phyloP scores from a whole-genome alignment of 2,329 filamentous ascomycete species.

The Pseudogymnoascus verrucosus region DNA sequence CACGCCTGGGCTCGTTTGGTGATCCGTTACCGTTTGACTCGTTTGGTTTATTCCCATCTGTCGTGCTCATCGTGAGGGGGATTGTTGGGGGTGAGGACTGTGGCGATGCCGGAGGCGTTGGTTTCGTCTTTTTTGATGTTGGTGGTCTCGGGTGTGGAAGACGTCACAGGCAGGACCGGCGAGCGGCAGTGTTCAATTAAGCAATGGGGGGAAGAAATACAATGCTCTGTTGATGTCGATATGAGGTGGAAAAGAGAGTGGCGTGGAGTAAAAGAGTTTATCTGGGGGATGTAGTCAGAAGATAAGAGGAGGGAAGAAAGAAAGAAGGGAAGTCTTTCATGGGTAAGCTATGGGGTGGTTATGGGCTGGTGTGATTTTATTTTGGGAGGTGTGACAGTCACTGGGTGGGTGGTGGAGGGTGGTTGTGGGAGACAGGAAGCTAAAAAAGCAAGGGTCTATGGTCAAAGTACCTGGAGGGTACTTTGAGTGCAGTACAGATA shows the following conservation, averaged over 20 bases:
- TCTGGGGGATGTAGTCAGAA: background rate
- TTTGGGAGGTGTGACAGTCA: background rate
- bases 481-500: background rate
- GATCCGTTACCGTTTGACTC: background rate
- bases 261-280: background rate
- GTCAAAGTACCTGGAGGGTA: background rate
- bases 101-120: background rate
- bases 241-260: background rate
- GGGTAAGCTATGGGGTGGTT: background rate
- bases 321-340: background rate
- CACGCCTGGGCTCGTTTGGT: constrained; percentile 7
- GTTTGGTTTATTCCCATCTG: background rate
- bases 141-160: background rate
- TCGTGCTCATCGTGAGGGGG: constrained; percentile 1
- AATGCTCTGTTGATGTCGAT: background rate
- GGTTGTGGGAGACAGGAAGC: background rate
- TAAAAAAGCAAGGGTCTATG: background rate
- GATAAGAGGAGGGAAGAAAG: background rate
- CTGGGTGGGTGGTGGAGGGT: background rate
- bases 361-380: background rate
- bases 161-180: background rate
- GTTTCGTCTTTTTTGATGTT: background rate
- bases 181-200: background rate
- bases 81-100: background rate
- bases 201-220: background rate